These are phyloP conservation scores for Inga leiocalycina DNA, from an alignment of 306 rosid species.

Conservation along the genomic window DNA sequence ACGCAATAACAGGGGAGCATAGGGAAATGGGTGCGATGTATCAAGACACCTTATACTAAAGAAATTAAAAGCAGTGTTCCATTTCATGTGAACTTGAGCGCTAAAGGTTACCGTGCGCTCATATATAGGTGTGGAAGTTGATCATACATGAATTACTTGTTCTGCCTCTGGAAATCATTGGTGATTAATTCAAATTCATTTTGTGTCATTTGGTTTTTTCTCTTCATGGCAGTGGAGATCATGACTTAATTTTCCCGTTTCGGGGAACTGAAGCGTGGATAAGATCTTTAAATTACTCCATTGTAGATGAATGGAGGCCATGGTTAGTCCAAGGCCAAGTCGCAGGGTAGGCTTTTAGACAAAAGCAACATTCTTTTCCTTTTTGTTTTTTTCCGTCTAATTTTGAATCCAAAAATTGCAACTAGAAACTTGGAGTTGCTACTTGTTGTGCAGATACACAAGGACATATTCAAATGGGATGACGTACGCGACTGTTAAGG, in stretches of 20 bases:
- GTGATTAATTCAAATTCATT: not conserved
- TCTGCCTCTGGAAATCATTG: not conserved
- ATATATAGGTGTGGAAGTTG: slow-evolving; percentile 38
- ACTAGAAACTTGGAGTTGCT: not conserved
- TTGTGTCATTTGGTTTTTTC: not conserved
- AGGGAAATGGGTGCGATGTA: slow-evolving; percentile 51
- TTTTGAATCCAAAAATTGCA: not conserved
- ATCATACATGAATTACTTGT: not conserved
- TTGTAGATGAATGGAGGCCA: slow-evolving; percentile 52
- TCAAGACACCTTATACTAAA: not conserved
- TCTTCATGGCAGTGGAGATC: slow-evolving; percentile 48
- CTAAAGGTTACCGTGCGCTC: slow-evolving; percentile 44
- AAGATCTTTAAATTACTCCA: slow-evolving; percentile 41
- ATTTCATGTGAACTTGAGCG: slow-evolving; percentile 45
- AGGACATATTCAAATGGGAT: slow-evolving; percentile 46
- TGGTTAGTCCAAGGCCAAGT: slow-evolving; percentile 47
- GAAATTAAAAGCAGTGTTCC: slow-evolving; percentile 23
- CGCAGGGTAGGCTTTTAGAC: slow-evolving; percentile 39
- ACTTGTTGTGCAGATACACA: slow-evolving; percentile 34
- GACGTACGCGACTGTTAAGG: slow-evolving; percentile 57
- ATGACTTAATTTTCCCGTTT: slow-evolving; percentile 35
- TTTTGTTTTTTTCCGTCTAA: not conserved
- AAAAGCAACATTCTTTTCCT: not conserved
- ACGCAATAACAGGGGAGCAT: slow-evolving; percentile 41
- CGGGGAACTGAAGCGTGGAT: slow-evolving; percentile 56